phyloP scores from a whole-genome alignment of 768 basidiomycete species.

The Zangia roseola region DNA sequence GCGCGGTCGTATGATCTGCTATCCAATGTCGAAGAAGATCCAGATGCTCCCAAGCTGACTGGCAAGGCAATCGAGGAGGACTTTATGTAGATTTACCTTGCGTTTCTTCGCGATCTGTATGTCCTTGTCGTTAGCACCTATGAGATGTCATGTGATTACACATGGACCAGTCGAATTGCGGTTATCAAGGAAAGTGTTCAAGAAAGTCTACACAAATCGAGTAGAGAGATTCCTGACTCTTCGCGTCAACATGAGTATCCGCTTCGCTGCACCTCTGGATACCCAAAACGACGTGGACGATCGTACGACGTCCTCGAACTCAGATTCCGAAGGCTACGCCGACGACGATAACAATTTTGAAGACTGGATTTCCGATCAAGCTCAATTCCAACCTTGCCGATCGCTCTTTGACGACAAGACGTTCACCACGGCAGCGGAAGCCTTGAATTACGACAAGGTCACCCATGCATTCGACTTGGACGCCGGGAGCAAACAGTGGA shows the following conservation, averaged over 20 bases:
- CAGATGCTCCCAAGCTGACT: slow-evolving; percentile 50
- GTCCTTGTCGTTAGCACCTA: not conserved
- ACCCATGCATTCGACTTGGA: slow-evolving; percentile 64
- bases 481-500: slow-evolving; percentile 45
- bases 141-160: too few species aligned
- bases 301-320: slow-evolving; percentile 16
- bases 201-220: too few species aligned
- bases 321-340: slow-evolving; percentile 24
- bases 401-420: slow-evolving; percentile 75
- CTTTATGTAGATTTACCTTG: slow-evolving; percentile 62
- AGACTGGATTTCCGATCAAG: slow-evolving; percentile 77
- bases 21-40: slow-evolving; percentile 64
- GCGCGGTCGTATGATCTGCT: slow-evolving; percentile 84
- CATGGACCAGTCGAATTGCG: too few species aligned
- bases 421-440: slow-evolving; percentile 58
- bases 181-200: too few species aligned
- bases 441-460: slow-evolving; percentile 58
- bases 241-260: slow-evolving; percentile 28
- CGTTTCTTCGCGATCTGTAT: not conserved
- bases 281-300: slow-evolving; percentile 11
- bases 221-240: not conserved
- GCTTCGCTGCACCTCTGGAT: slow-evolving; percentile 18
- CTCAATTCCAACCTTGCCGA: slow-evolving; percentile 48
- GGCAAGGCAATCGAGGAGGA: slow-evolving; percentile 83
- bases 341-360: slow-evolving; percentile 68